These are phyloP conservation scores for Trichoderma gracile DNA, from an alignment of 2,329 filamentous ascomycete species.

Conservation along the genomic window DNA sequence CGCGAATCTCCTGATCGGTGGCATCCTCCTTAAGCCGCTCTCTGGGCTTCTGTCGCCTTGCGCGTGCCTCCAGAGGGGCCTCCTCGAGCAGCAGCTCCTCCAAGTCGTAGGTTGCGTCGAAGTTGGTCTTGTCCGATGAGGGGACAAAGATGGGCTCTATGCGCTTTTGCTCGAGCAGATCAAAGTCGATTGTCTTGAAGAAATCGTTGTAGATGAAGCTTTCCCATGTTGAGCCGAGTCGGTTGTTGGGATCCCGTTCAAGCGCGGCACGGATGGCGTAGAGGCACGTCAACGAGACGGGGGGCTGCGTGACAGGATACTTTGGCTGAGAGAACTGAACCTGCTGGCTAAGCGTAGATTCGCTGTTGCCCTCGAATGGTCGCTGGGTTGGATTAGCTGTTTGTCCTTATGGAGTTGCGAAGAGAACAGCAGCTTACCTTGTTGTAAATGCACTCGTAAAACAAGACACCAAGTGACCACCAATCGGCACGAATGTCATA, in stretches of 20 bases:
- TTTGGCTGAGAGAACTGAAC: slow-evolving; percentile 81
- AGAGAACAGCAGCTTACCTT: slow-evolving; percentile 59
- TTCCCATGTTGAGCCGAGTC: slow-evolving; percentile 84
- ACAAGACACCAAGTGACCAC: slow-evolving; percentile 98
- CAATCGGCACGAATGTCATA: slow-evolving; percentile 92
- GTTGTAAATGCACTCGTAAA: slow-evolving; percentile 99
- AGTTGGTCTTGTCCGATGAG: slow-evolving; percentile 97
- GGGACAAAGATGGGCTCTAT: slow-evolving; percentile 90
- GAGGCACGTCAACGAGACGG: slow-evolving; percentile 83
- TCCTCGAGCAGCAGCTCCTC: slow-evolving; percentile 93
- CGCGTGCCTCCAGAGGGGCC: slow-evolving; percentile 88
- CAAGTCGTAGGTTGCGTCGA: slow-evolving; percentile 96
- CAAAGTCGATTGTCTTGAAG: slow-evolving; percentile 84
- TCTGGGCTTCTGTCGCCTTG: slow-evolving; percentile 88
- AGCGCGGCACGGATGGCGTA: slow-evolving; percentile 85
- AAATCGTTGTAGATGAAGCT: slow-evolving; percentile 87
- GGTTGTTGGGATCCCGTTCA: slow-evolving; percentile 74
- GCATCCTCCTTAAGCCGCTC: slow-evolving; percentile 92
- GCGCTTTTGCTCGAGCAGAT: slow-evolving; percentile 78
- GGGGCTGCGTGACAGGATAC: slow-evolving; percentile 89
- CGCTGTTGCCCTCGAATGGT: slow-evolving; percentile 88
- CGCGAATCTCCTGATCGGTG: slow-evolving; percentile 89
- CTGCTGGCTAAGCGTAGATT: slow-evolving; percentile 74
- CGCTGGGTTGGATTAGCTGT: slow-evolving; percentile 53
- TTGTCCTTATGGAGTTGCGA: background rate